Evolutionary conservation across 2,329 filamentous ascomycete species (phyloP).

Genomic region (Colletotrichum sp.): DNA sequence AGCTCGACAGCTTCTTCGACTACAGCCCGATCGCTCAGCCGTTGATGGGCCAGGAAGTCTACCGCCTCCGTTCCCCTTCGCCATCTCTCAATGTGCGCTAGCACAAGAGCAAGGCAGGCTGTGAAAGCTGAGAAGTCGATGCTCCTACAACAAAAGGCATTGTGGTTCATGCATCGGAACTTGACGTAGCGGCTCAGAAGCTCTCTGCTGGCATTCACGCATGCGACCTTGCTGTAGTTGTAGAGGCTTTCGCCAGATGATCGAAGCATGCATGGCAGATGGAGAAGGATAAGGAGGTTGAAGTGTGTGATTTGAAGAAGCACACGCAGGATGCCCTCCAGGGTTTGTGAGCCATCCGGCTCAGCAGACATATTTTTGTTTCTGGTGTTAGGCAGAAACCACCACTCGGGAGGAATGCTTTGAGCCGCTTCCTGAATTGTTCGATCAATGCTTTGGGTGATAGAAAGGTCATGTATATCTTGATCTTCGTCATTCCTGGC

Average conservation of each 20-base stretch:
- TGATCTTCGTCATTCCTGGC: conserved; percentile 30
- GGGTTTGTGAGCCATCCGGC: conserved; percentile 6
- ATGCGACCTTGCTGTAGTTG: conserved; percentile 36
- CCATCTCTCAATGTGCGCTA: conserved; percentile 36
- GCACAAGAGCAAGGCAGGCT: conserved; percentile 39
- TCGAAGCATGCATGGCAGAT: conserved; percentile 37
- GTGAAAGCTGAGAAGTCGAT: conserved; percentile 42
- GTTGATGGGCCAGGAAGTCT: conserved; percentile 42
- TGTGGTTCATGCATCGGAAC: conserved; percentile 31
- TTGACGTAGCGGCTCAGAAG: conserved; percentile 38
- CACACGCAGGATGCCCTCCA: conserved; percentile 28
- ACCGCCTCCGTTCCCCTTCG: not conserved
- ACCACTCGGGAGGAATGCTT: conserved; percentile 30
- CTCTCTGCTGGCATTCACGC: conserved; percentile 40
- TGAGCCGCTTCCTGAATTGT: conserved; percentile 28
- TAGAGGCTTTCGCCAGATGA: not conserved
- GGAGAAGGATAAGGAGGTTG: conserved; percentile 35
- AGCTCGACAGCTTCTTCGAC: conserved; percentile 38
- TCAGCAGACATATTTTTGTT: not conserved
- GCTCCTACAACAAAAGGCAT: conserved; percentile 31
- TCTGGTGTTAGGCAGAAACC: conserved; percentile 24
- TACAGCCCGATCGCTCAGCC: conserved; percentile 39
- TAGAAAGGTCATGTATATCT: conserved; percentile 16
- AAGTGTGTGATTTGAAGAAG: conserved; percentile 35
- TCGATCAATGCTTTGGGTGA: conserved; percentile 30